Evolutionary conservation across 202 grass and related monocot species (phyloP), one percentile per base, ranked within the genome.

Genomic region (Setaria italica): DNA sequence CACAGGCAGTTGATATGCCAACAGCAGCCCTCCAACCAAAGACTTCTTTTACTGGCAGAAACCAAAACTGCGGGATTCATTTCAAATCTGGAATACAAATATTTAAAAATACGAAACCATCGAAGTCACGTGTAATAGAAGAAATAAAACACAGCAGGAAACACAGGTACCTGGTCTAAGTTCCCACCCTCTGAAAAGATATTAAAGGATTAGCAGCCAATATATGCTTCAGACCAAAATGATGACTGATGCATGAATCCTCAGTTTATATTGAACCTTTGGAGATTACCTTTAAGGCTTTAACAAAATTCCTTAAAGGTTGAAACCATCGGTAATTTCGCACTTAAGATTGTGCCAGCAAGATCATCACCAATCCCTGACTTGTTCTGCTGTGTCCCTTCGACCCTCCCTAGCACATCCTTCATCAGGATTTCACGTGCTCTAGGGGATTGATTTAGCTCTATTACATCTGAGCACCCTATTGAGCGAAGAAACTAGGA

Each of bases 31-130:
- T 72, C 8, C 5, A 59, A 68, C 42, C 30, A 6, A 21, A 62
- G 59, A 11, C 59, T 6, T 32, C 1, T 56, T 56, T 11, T 6
- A n/a, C 19, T 58, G 32, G 9, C 11, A 9, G 30, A n/a, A 19
- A 48, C 17, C 46, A 57, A 33, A 51, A 21, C 9, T 10, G 0
- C 7, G 17, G 5, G 12, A 53, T 41, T 51, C 46, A 15, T 54
- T 46, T 73, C 9, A 66, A 72, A 29, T 48, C 45, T 14, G 2
- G 13, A 58, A 39, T 15, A 85, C 9, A 47, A 66, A 78, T n/a
- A 81, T 17, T 39, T 39, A 48, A 15, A 78, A 67, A 34, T 10
- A 80, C 50, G 9, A 78, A 15, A 79, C 54, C 12, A 82, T 42
- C 21, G 53, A 32, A 75, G 65, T 3, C 16, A 42, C 4, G 43